A percentile compares a stretch with the other conserved stretches of the same genome.
phyloP scores from a whole-genome alignment of 2,329 filamentous ascomycete species.

The Cercospora brassicicola region DNA sequence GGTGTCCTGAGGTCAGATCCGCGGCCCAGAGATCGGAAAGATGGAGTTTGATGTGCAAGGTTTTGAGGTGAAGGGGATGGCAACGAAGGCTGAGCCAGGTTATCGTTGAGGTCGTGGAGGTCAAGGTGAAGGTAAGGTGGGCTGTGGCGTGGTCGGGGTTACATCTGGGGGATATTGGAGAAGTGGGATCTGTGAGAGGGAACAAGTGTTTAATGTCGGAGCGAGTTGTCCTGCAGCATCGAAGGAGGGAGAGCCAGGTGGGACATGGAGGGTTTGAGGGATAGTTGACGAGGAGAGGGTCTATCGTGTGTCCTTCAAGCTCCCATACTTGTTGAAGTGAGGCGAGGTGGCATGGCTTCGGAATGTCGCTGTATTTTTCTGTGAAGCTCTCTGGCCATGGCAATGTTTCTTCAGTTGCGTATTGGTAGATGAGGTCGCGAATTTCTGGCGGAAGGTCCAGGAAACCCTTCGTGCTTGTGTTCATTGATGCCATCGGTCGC shows the following conservation, averaged over 20 bases:
- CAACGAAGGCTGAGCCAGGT: background rate
- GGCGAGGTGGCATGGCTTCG: background rate
- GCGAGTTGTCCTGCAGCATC: constrained; percentile 3
- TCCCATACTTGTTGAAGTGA: background rate
- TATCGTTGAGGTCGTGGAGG: constrained; percentile 5
- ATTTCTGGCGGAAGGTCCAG: constrained; percentile 13
- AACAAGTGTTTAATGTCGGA: background rate
- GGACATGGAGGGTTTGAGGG: constrained; percentile 1
- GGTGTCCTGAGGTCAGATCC: background rate
- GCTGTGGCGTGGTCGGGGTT: background rate
- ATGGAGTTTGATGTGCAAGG: constrained; percentile 4
- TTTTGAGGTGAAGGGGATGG: background rate
- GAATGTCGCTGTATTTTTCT: background rate
- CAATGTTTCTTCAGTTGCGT: constrained; percentile 1
- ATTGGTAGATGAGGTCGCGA: constrained; percentile 11
- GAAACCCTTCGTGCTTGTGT: background rate
- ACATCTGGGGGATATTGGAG: too few relatives aligned
- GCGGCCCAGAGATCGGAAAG: constrained; percentile 2
- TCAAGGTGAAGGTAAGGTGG: background rate
- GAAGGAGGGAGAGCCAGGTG: constrained; percentile 9
- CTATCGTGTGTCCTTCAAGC: background rate
- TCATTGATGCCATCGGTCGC: background rate
- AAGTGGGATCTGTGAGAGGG: background rate
- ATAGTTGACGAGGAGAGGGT: background rate
- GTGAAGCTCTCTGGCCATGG: background rate